A percentile compares a stretch with the other conserved stretches of the same genome.
Conservation (phyloP, 331 rosid genomes). For the Rhamnella rubrinervis region DNA sequence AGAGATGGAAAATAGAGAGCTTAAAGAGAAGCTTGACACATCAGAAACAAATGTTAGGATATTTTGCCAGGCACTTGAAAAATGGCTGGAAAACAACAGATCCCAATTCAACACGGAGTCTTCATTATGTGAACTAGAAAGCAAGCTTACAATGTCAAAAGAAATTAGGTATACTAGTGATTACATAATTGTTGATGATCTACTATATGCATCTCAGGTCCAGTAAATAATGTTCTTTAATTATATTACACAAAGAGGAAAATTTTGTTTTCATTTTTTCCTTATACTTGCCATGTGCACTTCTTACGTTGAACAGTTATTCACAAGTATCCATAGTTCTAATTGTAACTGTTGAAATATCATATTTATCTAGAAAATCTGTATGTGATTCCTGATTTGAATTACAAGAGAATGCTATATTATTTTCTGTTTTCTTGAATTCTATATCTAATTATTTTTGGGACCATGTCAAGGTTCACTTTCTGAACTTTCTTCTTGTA, state of each 20-base stretch:
- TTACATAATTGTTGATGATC: slow-evolving; percentile 3
- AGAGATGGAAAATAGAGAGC: slow-evolving; percentile 56
- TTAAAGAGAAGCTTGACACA: slow-evolving; percentile 47
- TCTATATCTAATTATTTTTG: not conserved
- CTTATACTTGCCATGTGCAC: not conserved
- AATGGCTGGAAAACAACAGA: slow-evolving; percentile 50
- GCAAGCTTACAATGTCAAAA: slow-evolving; percentile 27
- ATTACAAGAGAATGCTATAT: not conserved
- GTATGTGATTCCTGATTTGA: no score
- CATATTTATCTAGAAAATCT: no score
- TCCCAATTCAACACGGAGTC: slow-evolving; percentile 22
- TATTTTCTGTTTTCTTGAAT: not conserved
- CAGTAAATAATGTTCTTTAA: not conserved
- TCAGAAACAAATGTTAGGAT: slow-evolving; percentile 38
- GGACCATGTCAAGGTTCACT: no score
- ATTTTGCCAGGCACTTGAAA: slow-evolving; percentile 59
- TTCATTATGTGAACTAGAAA: slow-evolving; percentile 27
- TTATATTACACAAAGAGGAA: slow-evolving; percentile 1
- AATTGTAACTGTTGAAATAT: no score
- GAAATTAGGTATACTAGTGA: slow-evolving; percentile 50
- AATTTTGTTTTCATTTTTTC: slow-evolving; percentile 6
- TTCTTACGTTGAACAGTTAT: not conserved
- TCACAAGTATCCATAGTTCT: no score
- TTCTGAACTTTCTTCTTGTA: no score
- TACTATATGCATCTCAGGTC: not conserved